phyloP scores from a whole-genome alignment of 495 filamentous ascomycete genomes.

The Penicillium verhagenii region DNA sequence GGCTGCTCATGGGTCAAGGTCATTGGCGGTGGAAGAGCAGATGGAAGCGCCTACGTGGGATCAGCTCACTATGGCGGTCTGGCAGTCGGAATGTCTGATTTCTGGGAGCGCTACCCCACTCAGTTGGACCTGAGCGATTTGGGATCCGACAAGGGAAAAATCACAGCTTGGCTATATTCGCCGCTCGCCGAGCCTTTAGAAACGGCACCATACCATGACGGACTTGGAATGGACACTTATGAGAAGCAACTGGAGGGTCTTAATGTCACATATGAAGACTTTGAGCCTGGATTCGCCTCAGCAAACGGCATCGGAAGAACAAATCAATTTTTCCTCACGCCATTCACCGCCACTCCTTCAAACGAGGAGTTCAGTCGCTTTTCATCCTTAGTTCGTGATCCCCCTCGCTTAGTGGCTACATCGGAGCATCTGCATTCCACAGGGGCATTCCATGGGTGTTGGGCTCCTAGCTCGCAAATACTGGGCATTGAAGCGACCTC shows the following conservation, averaged over 20 bases:
- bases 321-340: conserved; percentile 43
- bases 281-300: conserved; percentile 44
- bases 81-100: conserved; percentile 46
- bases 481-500: background rate
- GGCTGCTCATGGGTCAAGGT: conserved; percentile 52
- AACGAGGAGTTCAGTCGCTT: conserved; percentile 29
- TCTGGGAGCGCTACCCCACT: conserved; percentile 53
- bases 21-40: conserved; percentile 41
- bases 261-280: conserved; percentile 57
- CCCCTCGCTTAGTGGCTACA: conserved; percentile 36
- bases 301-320: conserved; percentile 49
- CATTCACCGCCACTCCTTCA: conserved; percentile 41
- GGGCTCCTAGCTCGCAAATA: conserved; percentile 27
- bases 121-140: conserved; percentile 43
- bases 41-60: conserved; percentile 48
- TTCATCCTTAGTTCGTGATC: conserved; percentile 32
- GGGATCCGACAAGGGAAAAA: conserved; percentile 31
- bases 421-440: conserved; percentile 41
- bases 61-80: conserved; percentile 45
- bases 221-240: conserved; percentile 45
- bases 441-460: conserved; percentile 42
- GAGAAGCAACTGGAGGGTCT: conserved; percentile 48
- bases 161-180: conserved; percentile 52
- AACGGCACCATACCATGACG: conserved; percentile 48
- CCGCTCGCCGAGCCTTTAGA: conserved; percentile 48